phyloP scores from a whole-genome alignment of 2,329 filamentous ascomycete species.

The Aspergillus sp. region DNA sequence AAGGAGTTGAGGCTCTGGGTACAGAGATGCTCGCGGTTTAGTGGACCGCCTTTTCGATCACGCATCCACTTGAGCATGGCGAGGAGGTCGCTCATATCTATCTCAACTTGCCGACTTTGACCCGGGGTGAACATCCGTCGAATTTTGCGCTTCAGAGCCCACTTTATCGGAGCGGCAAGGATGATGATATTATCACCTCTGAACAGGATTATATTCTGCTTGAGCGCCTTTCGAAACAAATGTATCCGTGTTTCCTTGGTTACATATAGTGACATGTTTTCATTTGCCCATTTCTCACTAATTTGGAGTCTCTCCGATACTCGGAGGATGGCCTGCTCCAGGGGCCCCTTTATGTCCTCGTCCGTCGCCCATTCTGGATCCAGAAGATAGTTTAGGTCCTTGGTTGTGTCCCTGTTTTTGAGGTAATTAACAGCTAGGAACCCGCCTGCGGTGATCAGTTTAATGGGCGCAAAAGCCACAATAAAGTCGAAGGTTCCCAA shows the following conservation, averaged over 20 bases:
- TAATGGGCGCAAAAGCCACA: constrained; percentile 33
- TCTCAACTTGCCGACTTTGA: constrained; percentile 23
- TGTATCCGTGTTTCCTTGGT: constrained; percentile 20
- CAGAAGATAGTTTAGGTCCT: constrained; percentile 33
- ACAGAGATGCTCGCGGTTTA: constrained; percentile 27
- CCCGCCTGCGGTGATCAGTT: constrained; percentile 29
- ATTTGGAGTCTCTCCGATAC: constrained; percentile 24
- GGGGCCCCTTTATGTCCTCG: constrained; percentile 29
- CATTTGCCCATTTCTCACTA: constrained; percentile 30
- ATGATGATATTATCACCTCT: constrained; percentile 27
- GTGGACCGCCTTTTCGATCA: constrained; percentile 19
- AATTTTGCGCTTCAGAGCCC: constrained; percentile 37
- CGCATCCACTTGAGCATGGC: constrained; percentile 29
- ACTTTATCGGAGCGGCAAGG: constrained; percentile 35
- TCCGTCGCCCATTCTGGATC: constrained; percentile 34
- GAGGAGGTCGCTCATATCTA: constrained; percentile 30
- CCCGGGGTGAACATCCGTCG: constrained; percentile 27
- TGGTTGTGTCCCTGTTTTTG: constrained; percentile 31
- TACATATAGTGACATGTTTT: constrained; percentile 34
- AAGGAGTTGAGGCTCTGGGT: constrained; percentile 29
- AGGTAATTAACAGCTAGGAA: constrained; percentile 33
- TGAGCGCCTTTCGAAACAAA: constrained; percentile 29
- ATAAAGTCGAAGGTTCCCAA: constrained; percentile 31
- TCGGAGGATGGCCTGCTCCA: constrained; percentile 24
- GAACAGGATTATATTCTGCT: constrained; percentile 33